These are phyloP conservation scores for Citrus inodora DNA, from an alignment of 345 rosid genomes.

Conservation along the genomic window DNA sequence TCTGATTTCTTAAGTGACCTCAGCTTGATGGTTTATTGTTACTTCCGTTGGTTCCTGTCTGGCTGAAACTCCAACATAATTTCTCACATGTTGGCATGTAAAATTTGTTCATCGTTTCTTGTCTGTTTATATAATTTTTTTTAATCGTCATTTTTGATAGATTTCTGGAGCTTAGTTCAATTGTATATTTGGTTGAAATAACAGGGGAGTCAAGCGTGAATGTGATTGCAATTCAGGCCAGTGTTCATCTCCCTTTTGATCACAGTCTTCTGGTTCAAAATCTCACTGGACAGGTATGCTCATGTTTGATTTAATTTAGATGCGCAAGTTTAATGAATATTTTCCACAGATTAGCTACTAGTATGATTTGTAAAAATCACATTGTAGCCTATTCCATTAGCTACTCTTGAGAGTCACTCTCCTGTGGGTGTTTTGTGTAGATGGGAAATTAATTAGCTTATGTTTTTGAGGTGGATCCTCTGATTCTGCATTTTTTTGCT, in stretches of 20 bases:
- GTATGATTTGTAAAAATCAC: neutral
- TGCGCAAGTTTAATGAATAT: neutral
- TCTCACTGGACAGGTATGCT: constrained; percentile 74
- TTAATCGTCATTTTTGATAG: neutral
- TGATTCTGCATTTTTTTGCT: neutral
- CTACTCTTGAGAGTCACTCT: neutral
- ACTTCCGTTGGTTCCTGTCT: neutral
- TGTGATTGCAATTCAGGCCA: constrained; percentile 68
- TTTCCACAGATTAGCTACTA: neutral
- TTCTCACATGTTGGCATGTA: neutral
- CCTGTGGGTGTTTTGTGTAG: neutral
- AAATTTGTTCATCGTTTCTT: neutral
- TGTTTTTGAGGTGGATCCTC: neutral
- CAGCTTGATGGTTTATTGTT: neutral
- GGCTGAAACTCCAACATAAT: neutral
- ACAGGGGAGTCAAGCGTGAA: constrained; percentile 61
- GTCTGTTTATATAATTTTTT: no score
- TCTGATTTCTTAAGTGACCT: neutral
- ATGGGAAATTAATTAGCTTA: neutral
- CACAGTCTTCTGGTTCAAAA: constrained; percentile 71
- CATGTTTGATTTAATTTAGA: constrained; percentile 12
- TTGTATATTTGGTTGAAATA: constrained; percentile 16
- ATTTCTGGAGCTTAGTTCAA: constrained; percentile 9
- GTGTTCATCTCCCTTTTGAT: constrained; percentile 79
- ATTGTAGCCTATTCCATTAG: neutral